These are phyloP conservation scores for Puccinia coronata DNA, from an alignment of 1,284 basidiomycete genomes.

Conservation along the genomic window DNA sequence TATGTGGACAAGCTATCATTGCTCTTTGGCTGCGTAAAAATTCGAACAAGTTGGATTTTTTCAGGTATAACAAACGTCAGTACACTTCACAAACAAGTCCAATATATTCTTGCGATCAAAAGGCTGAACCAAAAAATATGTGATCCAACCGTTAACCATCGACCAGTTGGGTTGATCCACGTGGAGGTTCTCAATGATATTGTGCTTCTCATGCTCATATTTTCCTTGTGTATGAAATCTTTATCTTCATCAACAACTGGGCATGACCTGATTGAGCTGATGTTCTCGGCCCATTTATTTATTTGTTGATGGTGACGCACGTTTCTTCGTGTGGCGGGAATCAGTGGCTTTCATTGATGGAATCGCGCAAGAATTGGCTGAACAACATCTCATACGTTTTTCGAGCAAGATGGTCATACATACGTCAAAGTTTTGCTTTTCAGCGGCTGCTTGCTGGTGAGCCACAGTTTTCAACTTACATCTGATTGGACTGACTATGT, in stretches of 20 bases:
- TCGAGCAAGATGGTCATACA: neutral
- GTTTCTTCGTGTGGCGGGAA: neutral
- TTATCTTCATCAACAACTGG: neutral
- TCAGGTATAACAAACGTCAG: slow-evolving; percentile 14
- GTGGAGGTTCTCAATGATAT: neutral
- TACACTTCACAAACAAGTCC: neutral
- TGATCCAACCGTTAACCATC: neutral
- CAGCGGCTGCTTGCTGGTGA: slow-evolving; percentile 2
- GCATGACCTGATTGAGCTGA: neutral
- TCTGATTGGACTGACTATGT: neutral
- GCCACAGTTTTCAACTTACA: neutral
- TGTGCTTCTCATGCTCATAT: neutral
- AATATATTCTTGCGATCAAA: neutral
- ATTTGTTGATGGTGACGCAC: neutral
- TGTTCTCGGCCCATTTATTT: neutral
- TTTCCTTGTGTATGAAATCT: neutral
- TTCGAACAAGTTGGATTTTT: neutral
- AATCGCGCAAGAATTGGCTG: neutral
- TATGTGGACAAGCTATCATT: neutral
- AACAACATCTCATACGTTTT: neutral
- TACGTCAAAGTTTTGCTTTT: neutral
- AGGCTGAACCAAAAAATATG: neutral
- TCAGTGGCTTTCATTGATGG: neutral
- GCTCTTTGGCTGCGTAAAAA: neutral
- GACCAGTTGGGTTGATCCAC: slow-evolving; percentile 4